Base-by-base conservation (phyloP, 78 protist genomes). In the Dictyostelium brefeldianum region DNA sequence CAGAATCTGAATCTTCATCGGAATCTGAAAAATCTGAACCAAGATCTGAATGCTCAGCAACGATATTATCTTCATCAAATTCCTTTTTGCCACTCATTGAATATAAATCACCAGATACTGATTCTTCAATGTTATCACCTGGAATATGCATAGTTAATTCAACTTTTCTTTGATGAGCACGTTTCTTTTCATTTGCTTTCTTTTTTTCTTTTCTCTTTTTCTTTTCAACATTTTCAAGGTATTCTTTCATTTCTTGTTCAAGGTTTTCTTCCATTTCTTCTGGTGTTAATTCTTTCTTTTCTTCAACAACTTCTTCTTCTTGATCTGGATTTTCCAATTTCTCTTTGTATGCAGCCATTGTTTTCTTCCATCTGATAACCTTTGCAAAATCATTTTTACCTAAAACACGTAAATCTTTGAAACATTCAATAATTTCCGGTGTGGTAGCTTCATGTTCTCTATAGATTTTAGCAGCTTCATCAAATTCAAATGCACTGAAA, bases 281-380 rank as follows among this genome's bases (percentile, higher is more conserved):
- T 27, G 51, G 17, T 2, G 89, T 82, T 11, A 54, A 15, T 57
- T 25, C 57, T 50, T 73, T 70, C 25, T 62, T 31, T 43, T 29
- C 69, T 27, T 92, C 65, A 8, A 70, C 31, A 6, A 50, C 77
- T 7, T 59, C 80, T 3, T 20, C 81, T 80, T 83, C 92, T 10
- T 50, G 0, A 36, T 57, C 78, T 12, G 75, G 90, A 17, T 69
- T 43, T 7, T 80, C 85, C 4, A 67, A 14, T 36, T 65, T 22
- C 51, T 77, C 85, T 31, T 22, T 29, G 59, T 78, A 54, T 8
- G 17, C 41, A 7, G 22, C 17, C 92, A 96, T 81, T 2, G 47
- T 80, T n/a, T 22, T 20, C 36, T 97, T 87, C 99, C 99, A 98
- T 43, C 71, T 80, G 47, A 98, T 82, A 15, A 98, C 48, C 0